A percentile compares a stretch with the other conserved stretches of the same genome.
Evolutionary conservation across 2,329 filamentous ascomycete genomes (phyloP).

Genomic region (Raffaelea ambrosiae): DNA sequence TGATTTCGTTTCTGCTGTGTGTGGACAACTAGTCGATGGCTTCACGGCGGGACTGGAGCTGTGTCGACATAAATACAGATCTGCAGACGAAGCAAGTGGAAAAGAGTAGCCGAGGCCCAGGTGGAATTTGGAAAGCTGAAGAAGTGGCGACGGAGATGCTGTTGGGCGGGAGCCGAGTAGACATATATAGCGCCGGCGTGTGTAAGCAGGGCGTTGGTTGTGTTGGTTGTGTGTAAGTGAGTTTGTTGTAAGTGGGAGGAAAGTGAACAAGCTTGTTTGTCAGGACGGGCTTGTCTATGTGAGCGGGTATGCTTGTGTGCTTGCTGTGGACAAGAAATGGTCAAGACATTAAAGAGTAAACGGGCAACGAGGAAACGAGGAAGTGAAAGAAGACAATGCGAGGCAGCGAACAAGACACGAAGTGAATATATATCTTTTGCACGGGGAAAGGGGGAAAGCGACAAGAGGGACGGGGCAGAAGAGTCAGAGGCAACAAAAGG

Average conservation of each 20-base stretch:
- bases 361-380: background rate
- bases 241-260: background rate
- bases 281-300: background rate
- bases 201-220: no score
- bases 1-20: no score
- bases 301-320: no score
- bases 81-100: no score
- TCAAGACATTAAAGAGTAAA: background rate
- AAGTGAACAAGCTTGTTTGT: background rate
- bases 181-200: conserved; percentile 3
- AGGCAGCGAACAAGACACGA: conserved; percentile 1
- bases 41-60: no score
- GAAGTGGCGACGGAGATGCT: background rate
- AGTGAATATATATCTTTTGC: conserved; percentile 7
- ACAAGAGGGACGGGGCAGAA: no score
- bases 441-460: conserved; percentile 1
- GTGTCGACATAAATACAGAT: no score
- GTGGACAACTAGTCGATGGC: background rate
- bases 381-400: background rate
- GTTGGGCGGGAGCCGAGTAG: background rate
- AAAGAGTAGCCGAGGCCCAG: background rate
- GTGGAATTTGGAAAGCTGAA: background rate
- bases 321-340: background rate
- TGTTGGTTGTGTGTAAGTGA: background rate
- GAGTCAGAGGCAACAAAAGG: conserved; percentile 1